Evolutionary conservation across 2,329 filamentous ascomycete genomes (phyloP).

Genomic region (Aspergillus jensenii): DNA sequence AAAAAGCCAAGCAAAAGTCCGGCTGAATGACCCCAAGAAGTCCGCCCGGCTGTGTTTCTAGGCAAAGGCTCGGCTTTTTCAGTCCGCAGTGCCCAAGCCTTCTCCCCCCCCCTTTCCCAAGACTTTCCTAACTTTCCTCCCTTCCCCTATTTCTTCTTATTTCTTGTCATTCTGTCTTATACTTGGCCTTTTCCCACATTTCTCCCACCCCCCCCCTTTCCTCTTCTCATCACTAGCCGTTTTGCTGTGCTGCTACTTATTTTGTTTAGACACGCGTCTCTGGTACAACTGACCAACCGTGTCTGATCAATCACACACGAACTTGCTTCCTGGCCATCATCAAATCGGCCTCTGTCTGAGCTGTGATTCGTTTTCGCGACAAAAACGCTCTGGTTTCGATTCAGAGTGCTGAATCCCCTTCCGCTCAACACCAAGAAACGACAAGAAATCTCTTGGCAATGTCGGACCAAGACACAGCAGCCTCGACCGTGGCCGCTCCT

Average conservation of each 20-base stretch:
- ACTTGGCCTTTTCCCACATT: constrained; percentile 11
- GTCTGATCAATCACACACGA: not conserved
- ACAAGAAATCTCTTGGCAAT: constrained; percentile 39
- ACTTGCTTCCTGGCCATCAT: not conserved
- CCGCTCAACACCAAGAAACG: constrained; percentile 31
- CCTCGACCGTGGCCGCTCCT: constrained; percentile 25
- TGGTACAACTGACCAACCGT: constrained; percentile 7
- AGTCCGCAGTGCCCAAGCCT: not conserved
- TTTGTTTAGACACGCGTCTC: constrained; percentile 6
- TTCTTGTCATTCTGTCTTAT: constrained; percentile 3
- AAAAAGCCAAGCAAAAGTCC: not conserved
- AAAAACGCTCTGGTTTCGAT: not conserved
- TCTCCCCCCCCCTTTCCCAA: not conserved
- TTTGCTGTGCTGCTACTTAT: not conserved
- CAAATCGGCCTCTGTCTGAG: not conserved
- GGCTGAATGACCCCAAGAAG: not conserved
- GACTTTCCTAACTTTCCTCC: constrained; percentile 6
- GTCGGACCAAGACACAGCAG: constrained; percentile 35
- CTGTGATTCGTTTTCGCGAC: constrained; percentile 1
- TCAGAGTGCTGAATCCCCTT: constrained; percentile 19
- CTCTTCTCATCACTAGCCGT: constrained; percentile 9
- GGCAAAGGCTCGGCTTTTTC: not conserved
- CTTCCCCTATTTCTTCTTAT: constrained; percentile 13
- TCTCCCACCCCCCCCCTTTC: constrained; percentile 4
- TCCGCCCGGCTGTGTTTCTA: not conserved